Base-by-base conservation (phyloP, 768 basidiomycete genomes). In the Termitomyces sp. region DNA sequence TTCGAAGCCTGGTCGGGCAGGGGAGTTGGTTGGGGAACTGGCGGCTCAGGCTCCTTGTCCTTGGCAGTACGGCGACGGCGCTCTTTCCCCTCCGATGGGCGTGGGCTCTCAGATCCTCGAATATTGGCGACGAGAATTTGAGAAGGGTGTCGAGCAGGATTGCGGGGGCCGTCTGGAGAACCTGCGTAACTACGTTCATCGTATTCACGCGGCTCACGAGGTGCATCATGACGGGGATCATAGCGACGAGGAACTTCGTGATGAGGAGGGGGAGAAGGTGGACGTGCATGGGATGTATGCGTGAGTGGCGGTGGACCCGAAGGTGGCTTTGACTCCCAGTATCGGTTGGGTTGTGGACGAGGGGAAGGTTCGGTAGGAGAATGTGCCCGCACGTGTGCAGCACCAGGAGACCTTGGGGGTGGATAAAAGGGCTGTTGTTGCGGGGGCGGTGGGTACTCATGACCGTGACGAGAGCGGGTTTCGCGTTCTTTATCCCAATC, bases 281-380 rank as follows among this genome's bases (percentile, higher is more conserved):
- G 68, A 42, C 73, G 66, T 31, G 66, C 57, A 47, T 68, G 71
- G 35, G 73, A 62, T 12, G 70, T 53, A 54, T 66, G 65, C 45
- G 70, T 42, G 52, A 71, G 72, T 4, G 55, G 54, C 7, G 60
- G 55, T 11, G 68, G 66, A 25, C 65, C 65, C 14, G 72, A 72
- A 1, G 75, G 68, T 3, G 81, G 82, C 65, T 84, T 86, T 32
- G 79, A 70, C 16, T 89, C 88, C 87, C 86, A 89, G 63, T 84
- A 82, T 7, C 78, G 66, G 16, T 75, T 69, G 4, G 73, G 64
- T 32, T 80, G 81, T 1, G 78, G 77, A 21, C 86, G 80, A 3
- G 88, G 87, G 1, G 88, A 89, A 0, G 80, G 77, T 44, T 84
- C 81, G 51, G 82, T 77, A 29, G 87, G 85, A 56, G 82, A 86